Evolutionary conservation across 805 yeast species (phyloP), one percentile per base, ranked within the genome.

Genomic region (Debaryomyces tyrocola): DNA sequence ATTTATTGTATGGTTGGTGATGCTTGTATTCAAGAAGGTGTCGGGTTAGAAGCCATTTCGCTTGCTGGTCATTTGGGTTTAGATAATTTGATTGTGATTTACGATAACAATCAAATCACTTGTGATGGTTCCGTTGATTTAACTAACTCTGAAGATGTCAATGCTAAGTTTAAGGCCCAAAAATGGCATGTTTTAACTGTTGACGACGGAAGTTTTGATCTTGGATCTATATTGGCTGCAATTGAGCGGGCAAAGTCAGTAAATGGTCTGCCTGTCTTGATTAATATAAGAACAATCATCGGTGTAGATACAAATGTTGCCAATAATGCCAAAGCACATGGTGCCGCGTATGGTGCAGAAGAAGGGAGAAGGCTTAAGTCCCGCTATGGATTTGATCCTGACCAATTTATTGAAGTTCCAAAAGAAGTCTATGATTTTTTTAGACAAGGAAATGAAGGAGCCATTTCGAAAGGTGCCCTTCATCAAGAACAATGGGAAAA

Each of bases 21-120:
- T 62, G 99, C 98, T 61, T 92, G 99, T 78, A 79, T 92, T 78
- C 86, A 85, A 90, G 99, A 92, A 79, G 99, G 99, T 81, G 90
- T 92, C 53, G 80, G 97, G 51, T 82, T 94, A 49, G 99, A 92
- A 79, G 94, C 97, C 47, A 80, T 81, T 58, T 92, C 99, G 33
- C 74, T 91, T 51, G 99, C 99, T 54, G 99, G 99, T 63, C 99
- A 92, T 75, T 79, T 92, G 71, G 80, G 90, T 78, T 83, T 92
- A 69, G 88, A 87, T 69, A 91, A 91, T 78, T 82, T 92, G 77
- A 90, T 92, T 71, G 90, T 92, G 50, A 83, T 92, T 74, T 92
- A 91, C 83, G 99, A 92, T 69, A 96, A 90, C 78, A 92, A 92
- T 85, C 85, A 85, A 67, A 91, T 92, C 79, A 86, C 98, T 61